Conservation (phyloP, 306 rosid species). For the Casuarina glauca region DNA sequence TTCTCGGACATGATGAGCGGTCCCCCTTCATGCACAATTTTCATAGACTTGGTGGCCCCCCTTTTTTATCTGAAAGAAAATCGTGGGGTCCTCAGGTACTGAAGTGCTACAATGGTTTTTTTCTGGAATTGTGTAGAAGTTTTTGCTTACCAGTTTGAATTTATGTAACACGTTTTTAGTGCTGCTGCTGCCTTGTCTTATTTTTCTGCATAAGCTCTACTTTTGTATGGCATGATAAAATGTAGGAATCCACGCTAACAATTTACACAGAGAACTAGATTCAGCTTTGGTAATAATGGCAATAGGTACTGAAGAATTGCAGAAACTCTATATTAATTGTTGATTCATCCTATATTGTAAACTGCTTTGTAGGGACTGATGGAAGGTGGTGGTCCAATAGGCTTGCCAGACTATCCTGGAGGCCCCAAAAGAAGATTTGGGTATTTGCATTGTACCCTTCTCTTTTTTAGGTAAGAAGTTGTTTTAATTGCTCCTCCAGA, state of each 20-base stretch:
- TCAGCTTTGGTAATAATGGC: not conserved
- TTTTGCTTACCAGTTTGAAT: not conserved
- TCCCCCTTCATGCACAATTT: conserved; percentile 62
- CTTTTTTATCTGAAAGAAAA: conserved; percentile 69
- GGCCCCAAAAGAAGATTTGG: conserved; percentile 72
- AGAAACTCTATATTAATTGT: not conserved
- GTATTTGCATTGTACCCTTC: conserved; percentile 35
- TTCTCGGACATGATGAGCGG: conserved; percentile 64
- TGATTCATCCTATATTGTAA: not conserved
- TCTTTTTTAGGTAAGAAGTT: conserved; percentile 2
- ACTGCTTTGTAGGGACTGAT: conserved; percentile 59
- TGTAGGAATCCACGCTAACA: not conserved
- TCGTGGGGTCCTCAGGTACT: conserved; percentile 93
- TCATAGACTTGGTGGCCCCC: conserved; percentile 59
- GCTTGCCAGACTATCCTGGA: conserved; percentile 71
- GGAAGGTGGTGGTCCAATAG: conserved; percentile 71
- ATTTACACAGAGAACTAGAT: conserved; percentile 2
- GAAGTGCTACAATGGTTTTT: conserved; percentile 16
- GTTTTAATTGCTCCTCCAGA: not conserved
- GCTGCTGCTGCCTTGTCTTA: not conserved
- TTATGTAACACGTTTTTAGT: not conserved
- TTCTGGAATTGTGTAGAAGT: conserved; percentile 15
- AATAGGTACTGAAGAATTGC: not conserved
- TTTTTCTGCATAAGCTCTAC: not conserved
- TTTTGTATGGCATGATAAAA: not conserved